Percentiles rank a stretch among this genome's conserved stretches.
Conservation (phyloP, 1,284 basidiomycete species). For the Violaceomyces palustris region DNA sequence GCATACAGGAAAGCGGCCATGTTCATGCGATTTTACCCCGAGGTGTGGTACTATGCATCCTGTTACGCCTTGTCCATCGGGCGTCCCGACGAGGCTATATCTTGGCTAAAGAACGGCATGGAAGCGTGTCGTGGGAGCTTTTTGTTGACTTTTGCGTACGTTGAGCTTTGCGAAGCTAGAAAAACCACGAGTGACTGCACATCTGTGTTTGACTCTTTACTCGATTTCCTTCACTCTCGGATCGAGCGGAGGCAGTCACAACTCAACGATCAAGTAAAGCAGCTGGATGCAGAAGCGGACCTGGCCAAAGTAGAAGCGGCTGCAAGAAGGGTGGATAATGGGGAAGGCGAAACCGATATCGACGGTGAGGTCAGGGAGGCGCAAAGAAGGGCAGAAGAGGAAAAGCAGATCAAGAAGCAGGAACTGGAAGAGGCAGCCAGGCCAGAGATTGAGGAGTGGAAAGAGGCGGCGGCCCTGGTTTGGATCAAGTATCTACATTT, state of each 20-base stretch:
- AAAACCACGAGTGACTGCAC: conserved; percentile 53
- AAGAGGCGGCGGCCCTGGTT: conserved; percentile 57
- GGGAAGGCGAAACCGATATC: conserved; percentile 52
- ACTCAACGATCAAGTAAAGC: conserved; percentile 57
- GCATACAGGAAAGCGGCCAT: conserved; percentile 83
- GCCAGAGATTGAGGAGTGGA: conserved; percentile 57
- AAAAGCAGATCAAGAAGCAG: conserved; percentile 53
- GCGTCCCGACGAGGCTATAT: conserved; percentile 73
- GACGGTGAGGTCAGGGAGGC: conserved; percentile 58
- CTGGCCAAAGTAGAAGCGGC: conserved; percentile 23
- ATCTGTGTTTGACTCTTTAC: conserved; percentile 62
- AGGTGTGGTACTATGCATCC: conserved; percentile 93
- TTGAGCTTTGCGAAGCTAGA: conserved; percentile 72
- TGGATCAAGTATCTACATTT: conserved; percentile 90
- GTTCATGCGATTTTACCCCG: conserved; percentile 87
- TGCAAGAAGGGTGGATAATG: conserved; percentile 44
- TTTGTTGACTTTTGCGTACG: conserved; percentile 79
- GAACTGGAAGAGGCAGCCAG: conserved; percentile 44
- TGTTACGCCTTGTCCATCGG: conserved; percentile 70
- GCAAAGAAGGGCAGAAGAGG: conserved; percentile 58
- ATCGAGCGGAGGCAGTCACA: conserved; percentile 66
- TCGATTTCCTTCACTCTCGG: conserved; percentile 66
- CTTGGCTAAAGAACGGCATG: conserved; percentile 76
- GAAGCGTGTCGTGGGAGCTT: conserved; percentile 84
- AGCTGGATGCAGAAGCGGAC: conserved; percentile 51